phyloP scores from a whole-genome alignment of 306 rosid species.

The Quercus gilva region DNA sequence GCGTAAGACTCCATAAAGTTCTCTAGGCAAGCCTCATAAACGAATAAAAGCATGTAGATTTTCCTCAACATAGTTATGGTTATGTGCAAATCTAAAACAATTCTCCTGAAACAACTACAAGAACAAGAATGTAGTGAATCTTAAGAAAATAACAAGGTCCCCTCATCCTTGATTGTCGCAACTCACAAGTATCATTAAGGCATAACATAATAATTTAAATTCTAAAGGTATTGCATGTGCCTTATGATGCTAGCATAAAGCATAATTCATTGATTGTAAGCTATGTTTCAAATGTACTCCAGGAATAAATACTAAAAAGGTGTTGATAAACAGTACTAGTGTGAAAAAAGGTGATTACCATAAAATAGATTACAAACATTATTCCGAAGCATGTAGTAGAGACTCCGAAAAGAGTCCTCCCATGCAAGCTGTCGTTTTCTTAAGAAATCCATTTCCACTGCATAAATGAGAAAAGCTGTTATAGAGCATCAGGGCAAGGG shows the following conservation, averaged over 20 bases:
- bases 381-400: conserved; percentile 81
- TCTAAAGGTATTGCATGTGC: neutral
- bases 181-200: neutral
- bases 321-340: neutral
- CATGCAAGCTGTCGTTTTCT: conserved; percentile 67
- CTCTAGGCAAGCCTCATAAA: conserved; percentile 7
- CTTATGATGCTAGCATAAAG: neutral
- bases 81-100: conserved; percentile 2
- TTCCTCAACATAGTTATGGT: neutral
- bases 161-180: neutral
- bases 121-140: conserved; percentile 2
- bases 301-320: neutral
- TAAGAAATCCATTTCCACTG: conserved; percentile 74
- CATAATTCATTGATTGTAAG: neutral
- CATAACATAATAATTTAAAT: neutral
- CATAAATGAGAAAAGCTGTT: conserved; percentile 18
- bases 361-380: conserved; percentile 79
- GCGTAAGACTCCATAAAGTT: conserved; percentile 1
- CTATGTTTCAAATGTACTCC: conserved; percentile 5
- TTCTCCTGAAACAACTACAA: conserved; percentile 3
- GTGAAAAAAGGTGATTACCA: conserved; percentile 47
- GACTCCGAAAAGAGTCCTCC: conserved; percentile 90
- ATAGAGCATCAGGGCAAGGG: conserved; percentile 5
- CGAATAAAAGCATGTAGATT: conserved; percentile 6
- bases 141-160: neutral